A percentile compares a stretch with the other conserved stretches of the same genome.
These are phyloP conservation scores for Trichoderma sp. DNA, from an alignment of 2,329 filamentous ascomycete species.

Conservation along the genomic window DNA sequence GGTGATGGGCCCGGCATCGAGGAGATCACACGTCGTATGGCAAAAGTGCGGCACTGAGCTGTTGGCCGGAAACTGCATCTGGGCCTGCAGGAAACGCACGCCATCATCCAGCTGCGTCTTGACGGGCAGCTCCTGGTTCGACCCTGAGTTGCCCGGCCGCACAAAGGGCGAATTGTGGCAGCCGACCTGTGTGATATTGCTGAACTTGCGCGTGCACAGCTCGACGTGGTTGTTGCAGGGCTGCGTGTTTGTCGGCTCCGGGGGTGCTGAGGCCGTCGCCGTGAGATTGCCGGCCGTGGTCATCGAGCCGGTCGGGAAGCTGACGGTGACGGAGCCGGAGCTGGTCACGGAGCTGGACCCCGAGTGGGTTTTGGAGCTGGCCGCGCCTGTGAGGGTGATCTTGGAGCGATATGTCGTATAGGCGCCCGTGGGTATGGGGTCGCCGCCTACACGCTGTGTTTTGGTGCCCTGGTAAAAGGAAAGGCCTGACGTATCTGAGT, in stretches of 20 bases:
- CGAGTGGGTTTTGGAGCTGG: constrained; percentile 5
- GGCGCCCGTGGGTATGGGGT: constrained; percentile 40
- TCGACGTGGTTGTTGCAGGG: constrained; percentile 78
- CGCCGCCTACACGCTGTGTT: constrained; percentile 37
- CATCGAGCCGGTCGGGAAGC: constrained; percentile 42
- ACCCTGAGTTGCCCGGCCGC: constrained; percentile 64
- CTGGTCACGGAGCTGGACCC: constrained; percentile 8
- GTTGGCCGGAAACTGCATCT: constrained; percentile 58
- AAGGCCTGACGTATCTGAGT: constrained; percentile 34
- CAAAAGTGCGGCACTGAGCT: constrained; percentile 66
- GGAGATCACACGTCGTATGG: constrained; percentile 77
- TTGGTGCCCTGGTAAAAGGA: constrained; percentile 39
- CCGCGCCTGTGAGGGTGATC: constrained; percentile 38
- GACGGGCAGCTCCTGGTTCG: constrained; percentile 71
- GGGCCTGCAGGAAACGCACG: constrained; percentile 60
- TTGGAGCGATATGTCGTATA: constrained; percentile 45
- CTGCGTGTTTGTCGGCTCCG: constrained; percentile 63
- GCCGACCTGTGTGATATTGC: constrained; percentile 75
- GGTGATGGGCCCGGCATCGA: constrained; percentile 76
- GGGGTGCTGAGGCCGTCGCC: constrained; percentile 32
- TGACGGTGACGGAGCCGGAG: constrained; percentile 28
- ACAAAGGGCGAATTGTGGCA: constrained; percentile 83
- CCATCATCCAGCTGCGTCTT: constrained; percentile 75
- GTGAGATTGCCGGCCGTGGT: constrained; percentile 39
- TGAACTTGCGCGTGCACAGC: constrained; percentile 72